Evolutionary conservation across 306 rosid genomes (phyloP).

Genomic region (Acacia crassicarpa): DNA sequence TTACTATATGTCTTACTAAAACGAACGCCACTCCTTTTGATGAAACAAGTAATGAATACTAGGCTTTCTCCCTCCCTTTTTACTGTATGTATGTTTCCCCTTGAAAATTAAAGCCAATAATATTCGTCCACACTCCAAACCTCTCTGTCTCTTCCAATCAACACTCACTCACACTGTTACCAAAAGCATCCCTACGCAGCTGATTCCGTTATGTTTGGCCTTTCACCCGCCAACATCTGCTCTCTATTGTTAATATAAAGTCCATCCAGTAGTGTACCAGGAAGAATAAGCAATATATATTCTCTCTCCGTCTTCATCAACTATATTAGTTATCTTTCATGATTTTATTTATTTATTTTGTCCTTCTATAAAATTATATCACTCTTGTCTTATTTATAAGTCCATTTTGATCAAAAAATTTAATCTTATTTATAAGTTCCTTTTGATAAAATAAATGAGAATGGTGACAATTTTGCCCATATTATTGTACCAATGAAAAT

Average conservation of each 20-base stretch:
- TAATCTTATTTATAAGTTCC: too few relatives aligned
- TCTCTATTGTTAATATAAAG: too few relatives aligned
- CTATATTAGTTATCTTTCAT: not conserved
- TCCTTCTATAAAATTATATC: too few relatives aligned
- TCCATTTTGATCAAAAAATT: too few relatives aligned
- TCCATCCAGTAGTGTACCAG: too few relatives aligned
- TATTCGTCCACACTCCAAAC: not conserved
- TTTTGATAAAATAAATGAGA: too few relatives aligned
- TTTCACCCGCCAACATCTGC: not conserved
- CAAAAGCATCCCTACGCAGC: not conserved
- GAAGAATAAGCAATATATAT: not conserved
- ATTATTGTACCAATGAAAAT: too few relatives aligned
- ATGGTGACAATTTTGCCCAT: too few relatives aligned
- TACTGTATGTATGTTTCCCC: not conserved
- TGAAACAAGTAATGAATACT: not conserved
- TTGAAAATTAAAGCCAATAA: not conserved
- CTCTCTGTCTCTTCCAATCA: constrained; percentile 13
- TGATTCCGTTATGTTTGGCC: not conserved
- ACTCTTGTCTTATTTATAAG: too few relatives aligned
- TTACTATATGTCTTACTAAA: not conserved
- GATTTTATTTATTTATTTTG: too few relatives aligned
- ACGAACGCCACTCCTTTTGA: constrained; percentile 18
- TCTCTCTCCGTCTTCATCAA: not conserved
- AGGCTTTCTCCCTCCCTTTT: constrained; percentile 11
- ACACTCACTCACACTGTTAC: constrained; percentile 15